Evolutionary conservation across 257 asterid genomes (phyloP).

Genomic region (Nicotiana attenuata): DNA sequence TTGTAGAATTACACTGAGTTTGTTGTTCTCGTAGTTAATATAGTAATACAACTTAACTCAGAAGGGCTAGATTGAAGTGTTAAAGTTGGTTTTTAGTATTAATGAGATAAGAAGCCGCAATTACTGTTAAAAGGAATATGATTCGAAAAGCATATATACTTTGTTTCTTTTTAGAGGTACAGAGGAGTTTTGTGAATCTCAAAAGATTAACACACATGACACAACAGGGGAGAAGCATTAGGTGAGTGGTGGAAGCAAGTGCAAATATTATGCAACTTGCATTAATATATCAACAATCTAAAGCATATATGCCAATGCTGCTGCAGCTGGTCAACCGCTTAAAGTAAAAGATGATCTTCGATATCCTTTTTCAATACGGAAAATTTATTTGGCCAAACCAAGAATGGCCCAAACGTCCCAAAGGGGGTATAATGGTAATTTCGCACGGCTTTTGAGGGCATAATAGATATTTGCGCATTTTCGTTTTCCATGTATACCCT

Average conservation of each 20-base stretch:
- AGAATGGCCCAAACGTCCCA: too few relatives aligned
- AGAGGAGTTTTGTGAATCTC: neutral
- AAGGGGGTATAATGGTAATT: too few relatives aligned
- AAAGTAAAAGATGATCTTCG: neutral
- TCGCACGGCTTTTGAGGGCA: too few relatives aligned
- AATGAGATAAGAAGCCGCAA: neutral
- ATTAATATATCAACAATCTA: neutral
- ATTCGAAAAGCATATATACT: neutral
- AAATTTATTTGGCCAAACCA: too few relatives aligned
- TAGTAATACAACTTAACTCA: too few relatives aligned
- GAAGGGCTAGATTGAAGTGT: too few relatives aligned
- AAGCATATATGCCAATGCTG: neutral
- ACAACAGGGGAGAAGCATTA: neutral
- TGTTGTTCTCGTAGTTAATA: too few relatives aligned
- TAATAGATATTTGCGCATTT: too few relatives aligned
- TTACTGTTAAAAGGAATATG: neutral
- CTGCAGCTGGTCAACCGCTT: neutral
- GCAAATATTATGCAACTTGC: neutral
- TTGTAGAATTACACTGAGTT: rapidly evolving
- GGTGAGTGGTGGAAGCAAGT: neutral
- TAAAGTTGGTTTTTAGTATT: neutral
- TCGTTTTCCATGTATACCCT: too few relatives aligned
- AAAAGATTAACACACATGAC: neutral
- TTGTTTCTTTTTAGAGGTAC: neutral
- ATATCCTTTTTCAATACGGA: neutral